Evolutionary conservation across 257 asterid species (phyloP).

Genomic region (Gentiana straminea): DNA sequence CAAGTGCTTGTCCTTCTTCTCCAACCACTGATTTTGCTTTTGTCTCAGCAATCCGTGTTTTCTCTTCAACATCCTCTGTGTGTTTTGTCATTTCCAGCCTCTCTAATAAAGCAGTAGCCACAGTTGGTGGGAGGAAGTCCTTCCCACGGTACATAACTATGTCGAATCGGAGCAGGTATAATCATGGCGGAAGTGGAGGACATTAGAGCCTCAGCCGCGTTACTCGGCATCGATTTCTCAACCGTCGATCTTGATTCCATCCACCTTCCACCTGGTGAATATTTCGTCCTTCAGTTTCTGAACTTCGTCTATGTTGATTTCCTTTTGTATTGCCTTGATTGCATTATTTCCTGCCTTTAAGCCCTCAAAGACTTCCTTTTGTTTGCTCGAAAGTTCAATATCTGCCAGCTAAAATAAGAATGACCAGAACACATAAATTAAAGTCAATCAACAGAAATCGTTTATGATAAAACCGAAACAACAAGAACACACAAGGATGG

Average conservation of each 20-base stretch:
- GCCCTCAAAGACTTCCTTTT: conserved; percentile 94
- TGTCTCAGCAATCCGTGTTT: conserved; percentile 37
- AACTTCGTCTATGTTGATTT: conserved; percentile 83
- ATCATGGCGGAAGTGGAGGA: too few relatives aligned
- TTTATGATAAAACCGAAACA: too few relatives aligned
- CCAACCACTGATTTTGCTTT: conserved; percentile 23
- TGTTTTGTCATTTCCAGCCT: conserved; percentile 79
- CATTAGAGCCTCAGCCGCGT: too few relatives aligned
- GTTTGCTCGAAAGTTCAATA: conserved; percentile 92
- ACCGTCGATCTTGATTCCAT: too few relatives aligned
- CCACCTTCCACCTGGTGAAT: too few relatives aligned
- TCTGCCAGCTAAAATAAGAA: conserved; percentile 73
- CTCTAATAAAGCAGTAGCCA: conserved; percentile 72
- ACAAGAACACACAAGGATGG: too few relatives aligned
- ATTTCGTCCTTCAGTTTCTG: conserved; percentile 88
- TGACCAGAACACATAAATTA: background rate
- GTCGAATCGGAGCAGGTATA: conserved; percentile 2
- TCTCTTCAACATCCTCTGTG: conserved; percentile 83
- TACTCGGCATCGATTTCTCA: too few relatives aligned
- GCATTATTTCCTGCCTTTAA: conserved; percentile 83
- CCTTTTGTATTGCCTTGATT: conserved; percentile 86
- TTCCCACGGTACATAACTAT: conserved; percentile 93
- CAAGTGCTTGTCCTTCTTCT: conserved; percentile 38
- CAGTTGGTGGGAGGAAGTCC: conserved; percentile 85
- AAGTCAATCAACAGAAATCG: too few relatives aligned